These are phyloP conservation scores for Xylaria telfairii DNA, from an alignment of 495 filamentous ascomycete genomes.

Conservation along the genomic window DNA sequence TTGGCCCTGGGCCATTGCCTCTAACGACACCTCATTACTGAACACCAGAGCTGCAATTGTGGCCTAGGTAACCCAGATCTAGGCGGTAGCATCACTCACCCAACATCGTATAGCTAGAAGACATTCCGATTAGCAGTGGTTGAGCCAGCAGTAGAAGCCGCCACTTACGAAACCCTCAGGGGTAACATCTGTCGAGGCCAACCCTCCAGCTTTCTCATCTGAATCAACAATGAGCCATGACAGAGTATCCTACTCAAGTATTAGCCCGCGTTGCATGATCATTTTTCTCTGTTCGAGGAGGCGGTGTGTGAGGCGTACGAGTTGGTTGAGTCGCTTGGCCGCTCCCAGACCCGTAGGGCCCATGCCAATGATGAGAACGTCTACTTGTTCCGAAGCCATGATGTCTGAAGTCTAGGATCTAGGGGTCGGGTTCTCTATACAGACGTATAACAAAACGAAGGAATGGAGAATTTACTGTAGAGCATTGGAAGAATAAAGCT, in stretches of 20 bases:
- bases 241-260: constrained; percentile 68
- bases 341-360: constrained; percentile 96
- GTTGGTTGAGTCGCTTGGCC: constrained; percentile 95
- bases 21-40: background rate
- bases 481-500: constrained; percentile 13
- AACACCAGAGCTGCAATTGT: background rate
- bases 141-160: background rate
- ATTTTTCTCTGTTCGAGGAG: constrained; percentile 21
- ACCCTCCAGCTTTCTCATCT: constrained; percentile 91
- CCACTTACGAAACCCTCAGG: constrained; percentile 94
- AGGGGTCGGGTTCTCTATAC: constrained; percentile 10
- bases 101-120: constrained; percentile 93
- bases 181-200: constrained; percentile 95
- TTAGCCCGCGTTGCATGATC: constrained; percentile 36
- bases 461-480: constrained; percentile 14
- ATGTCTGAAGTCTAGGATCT: constrained; percentile 28
- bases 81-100: constrained; percentile 38
- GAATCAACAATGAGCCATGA: constrained; percentile 97
- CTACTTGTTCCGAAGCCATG: constrained; percentile 58
- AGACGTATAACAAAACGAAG: background rate
- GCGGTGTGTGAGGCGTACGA: constrained; percentile 64
- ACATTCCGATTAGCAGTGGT: constrained; percentile 31
- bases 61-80: background rate
- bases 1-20: background rate
- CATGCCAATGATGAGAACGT: constrained; percentile 97